Evolutionary conservation across 352 stramenopile species (phyloP).

Genomic region (Globisporangium orthogonon): DNA sequence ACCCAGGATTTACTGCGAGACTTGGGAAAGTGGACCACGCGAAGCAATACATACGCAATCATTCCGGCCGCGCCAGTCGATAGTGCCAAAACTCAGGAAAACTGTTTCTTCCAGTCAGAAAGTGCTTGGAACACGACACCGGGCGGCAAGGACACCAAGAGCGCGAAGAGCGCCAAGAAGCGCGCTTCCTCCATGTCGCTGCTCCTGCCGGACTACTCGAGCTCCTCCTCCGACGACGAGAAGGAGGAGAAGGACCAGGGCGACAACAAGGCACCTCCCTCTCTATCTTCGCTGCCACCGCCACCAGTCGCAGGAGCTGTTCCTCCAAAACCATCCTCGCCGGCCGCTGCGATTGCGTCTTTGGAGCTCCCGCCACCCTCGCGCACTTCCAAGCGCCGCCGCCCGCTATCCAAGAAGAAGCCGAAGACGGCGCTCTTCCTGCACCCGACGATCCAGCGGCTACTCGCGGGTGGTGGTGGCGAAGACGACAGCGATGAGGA

Average conservation of each 20-base stretch:
- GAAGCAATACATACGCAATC: not conserved
- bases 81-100: not conserved
- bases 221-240: constrained; percentile 43
- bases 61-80: too few species aligned
- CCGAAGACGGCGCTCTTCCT: constrained; percentile 44
- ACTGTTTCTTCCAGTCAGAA: not conserved
- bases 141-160: too few species aligned
- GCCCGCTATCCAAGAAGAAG: constrained; percentile 22
- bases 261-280: not conserved
- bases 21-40: too few species aligned
- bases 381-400: constrained; percentile 15
- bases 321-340: not conserved
- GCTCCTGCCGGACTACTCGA: constrained; percentile 48
- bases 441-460: constrained; percentile 46
- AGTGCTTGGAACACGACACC: not conserved
- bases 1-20: too few species aligned
- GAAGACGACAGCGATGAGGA: constrained; percentile 30
- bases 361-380: not conserved
- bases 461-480: constrained; percentile 22
- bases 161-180: not conserved
- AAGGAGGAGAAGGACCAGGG: not conserved
- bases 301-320: not conserved
- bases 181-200: constrained; percentile 28
- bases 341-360: not conserved
- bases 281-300: not conserved